Conservation (phyloP, 805 yeast genomes). For the Barnettozyma pratensis region DNA sequence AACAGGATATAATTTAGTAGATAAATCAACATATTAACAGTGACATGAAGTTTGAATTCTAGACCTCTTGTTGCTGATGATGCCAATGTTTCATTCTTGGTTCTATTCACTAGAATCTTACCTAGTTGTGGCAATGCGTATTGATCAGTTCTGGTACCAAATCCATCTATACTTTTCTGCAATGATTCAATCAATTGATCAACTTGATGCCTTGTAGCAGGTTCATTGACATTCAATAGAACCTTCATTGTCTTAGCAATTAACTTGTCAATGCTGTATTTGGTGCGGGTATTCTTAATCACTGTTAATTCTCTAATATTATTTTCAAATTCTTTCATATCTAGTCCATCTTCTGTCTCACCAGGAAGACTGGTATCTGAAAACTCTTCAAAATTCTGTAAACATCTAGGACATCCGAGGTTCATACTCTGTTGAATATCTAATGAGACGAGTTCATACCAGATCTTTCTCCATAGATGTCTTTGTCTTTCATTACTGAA, state of each 20-base stretch:
- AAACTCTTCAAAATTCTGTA: conserved; percentile 33
- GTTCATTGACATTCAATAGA: conserved; percentile 31
- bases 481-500: conserved; percentile 33
- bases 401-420: conserved; percentile 35
- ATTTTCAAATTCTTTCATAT: conserved; percentile 18
- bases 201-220: conserved; percentile 37
- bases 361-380: conserved; percentile 42
- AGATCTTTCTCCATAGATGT: conserved; percentile 53
- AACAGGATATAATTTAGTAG: conserved; percentile 44
- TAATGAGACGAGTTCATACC: conserved; percentile 42
- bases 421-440: conserved; percentile 40
- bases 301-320: conserved; percentile 41
- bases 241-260: conserved; percentile 36
- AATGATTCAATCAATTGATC: conserved; percentile 32
- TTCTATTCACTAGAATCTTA: conserved; percentile 20
- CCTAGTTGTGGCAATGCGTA: conserved; percentile 33
- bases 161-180: conserved; percentile 30
- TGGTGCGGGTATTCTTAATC: conserved; percentile 41
- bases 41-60: conserved; percentile 33
- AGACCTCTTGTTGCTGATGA: conserved; percentile 33
- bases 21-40: conserved; percentile 44
- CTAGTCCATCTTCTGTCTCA: conserved; percentile 16
- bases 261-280: conserved; percentile 40
- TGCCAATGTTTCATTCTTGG: conserved; percentile 18
- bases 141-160: conserved; percentile 23